Evolutionary conservation across 2,329 filamentous ascomycete genomes (phyloP), one percentile per base, ranked within the genome.

Genomic region (Ophiosphaerella narmari): DNA sequence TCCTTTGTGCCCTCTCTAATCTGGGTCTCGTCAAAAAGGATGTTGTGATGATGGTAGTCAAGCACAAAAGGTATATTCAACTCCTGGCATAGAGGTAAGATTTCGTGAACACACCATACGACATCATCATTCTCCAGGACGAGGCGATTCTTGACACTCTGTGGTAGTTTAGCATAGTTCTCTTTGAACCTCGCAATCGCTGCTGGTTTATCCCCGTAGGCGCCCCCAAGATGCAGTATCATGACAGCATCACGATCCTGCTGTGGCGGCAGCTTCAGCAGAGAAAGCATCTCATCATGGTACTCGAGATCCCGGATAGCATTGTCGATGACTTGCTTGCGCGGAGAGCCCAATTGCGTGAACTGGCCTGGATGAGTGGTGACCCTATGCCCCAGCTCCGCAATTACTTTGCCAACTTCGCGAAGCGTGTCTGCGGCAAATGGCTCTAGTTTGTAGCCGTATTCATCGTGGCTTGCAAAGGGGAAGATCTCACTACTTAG

Each of bases 401-500:
- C 88, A 5, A 90, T 86, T 2, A 95, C 84, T 62, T 78, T 86
- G 1, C 93, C 93, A 7, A 84, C 90, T 58, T 92, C 87, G 2
- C 83, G 87, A 8, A 97, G 78, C 0, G 83, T 85, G 12, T 91
- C 86, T 0, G 89, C 84, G 0, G 92, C 93, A 69, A 97, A 97
- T 0, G 89, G 87, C 0, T 86, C 86, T 11, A 97, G 80, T 60
- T 85, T 88, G 72, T 97, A 97, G 0, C 92, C 93, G 59, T 96
- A 88, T 54, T 90, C 88, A 21, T 83, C 82, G 65, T 97, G 93
- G 57, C 90, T 95, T 1, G 93, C 93, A 70, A 97, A 97, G 0
- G 93, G 93, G 58, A 97, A 97, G 89, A 97, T 97, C 62, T 97
- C 93, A 46, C 90, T 96, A 60, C 90, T 96, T 16, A 97, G 78